These are phyloP conservation scores for Coemansia sp. DNA, from an alignment of 192 early-diverging fungal species.

Conservation along the genomic window DNA sequence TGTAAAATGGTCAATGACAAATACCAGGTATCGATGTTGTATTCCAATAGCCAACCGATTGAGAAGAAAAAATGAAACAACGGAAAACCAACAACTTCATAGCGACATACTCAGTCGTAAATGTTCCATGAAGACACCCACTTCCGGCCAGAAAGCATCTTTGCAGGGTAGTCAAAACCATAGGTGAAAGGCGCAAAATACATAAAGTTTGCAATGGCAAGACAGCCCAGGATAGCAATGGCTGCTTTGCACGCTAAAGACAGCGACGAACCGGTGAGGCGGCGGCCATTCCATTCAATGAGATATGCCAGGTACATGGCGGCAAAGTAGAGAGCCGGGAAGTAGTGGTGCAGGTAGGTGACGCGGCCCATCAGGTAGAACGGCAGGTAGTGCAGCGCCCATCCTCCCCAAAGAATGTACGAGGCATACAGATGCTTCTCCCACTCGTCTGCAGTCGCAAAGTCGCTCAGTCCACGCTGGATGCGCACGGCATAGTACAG, in stretches of 20 bases:
- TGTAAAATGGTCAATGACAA: too few relatives aligned
- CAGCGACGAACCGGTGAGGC: slow-evolving; percentile 33
- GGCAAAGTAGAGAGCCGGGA: slow-evolving; percentile 93
- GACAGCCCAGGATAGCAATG: background rate
- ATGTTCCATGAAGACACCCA: slow-evolving; percentile 86
- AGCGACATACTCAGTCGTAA: background rate
- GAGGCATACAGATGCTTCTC: slow-evolving; percentile 71
- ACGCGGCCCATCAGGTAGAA: slow-evolving; percentile 97
- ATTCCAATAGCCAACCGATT: too few relatives aligned
- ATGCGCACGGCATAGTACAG: slow-evolving; percentile 63
- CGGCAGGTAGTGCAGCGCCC: slow-evolving; percentile 91
- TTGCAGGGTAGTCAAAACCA: slow-evolving; percentile 73
- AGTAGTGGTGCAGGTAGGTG: slow-evolving; percentile 96
- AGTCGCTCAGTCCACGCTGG: slow-evolving; percentile 53
- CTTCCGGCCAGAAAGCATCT: slow-evolving; percentile 56
- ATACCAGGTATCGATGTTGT: too few relatives aligned
- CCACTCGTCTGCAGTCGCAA: slow-evolving; percentile 21
- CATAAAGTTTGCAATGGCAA: slow-evolving; percentile 61
- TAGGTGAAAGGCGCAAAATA: slow-evolving; percentile 82
- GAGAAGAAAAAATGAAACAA: background rate
- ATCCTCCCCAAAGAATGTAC: slow-evolving; percentile 79
- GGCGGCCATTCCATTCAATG: slow-evolving; percentile 69
- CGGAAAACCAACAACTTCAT: too few relatives aligned
- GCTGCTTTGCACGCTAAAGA: slow-evolving; percentile 7
- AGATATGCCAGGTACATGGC: slow-evolving; percentile 76